Evolutionary conservation across 768 basidiomycete genomes (phyloP), one percentile per base, ranked within the genome.

Genomic region (Strobilomyces echinocephalus): DNA sequence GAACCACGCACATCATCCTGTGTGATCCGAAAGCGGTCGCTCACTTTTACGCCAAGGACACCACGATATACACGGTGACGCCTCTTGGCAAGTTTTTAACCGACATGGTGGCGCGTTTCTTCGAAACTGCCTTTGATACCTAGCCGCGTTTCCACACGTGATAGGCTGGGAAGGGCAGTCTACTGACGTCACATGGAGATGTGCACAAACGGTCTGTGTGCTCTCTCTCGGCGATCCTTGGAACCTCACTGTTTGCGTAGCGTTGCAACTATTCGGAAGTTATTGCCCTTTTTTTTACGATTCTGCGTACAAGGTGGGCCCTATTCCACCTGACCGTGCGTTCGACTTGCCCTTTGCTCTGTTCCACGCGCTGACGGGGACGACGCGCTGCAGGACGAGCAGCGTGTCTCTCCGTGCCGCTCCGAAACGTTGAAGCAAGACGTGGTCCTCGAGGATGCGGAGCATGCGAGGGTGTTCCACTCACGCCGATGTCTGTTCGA

Each of bases 401-500:
- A 87, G n/a, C n/a, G n/a, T n/a, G n/a, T n/a, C n/a, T n/a, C 79
- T n/a, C 95, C 93, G 12, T 98, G 97, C 72, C 83, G 91, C n/a
- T n/a, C n/a, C 21, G 97, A 99, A 72, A 92, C n/a, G n/a, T n/a
- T n/a, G n/a, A n/a, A n/a, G n/a, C n/a, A n/a, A n/a, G n/a, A n/a
- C n/a, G n/a, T n/a, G n/a, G 89, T 90, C 31, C 79, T 98, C n/a
- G 79, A 85, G 5, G 87, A 95, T 69, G 76, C 84, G 8, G 80
- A 84, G 20, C 80, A 84, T 49, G 89, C 97, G 1, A 80, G 83
- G 18, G 88, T 97, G 20, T n/a, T 97, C 97, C 76, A 97, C 65
- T 8, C n/a, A n/a, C n/a, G n/a, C n/a, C n/a, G n/a, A n/a, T n/a
- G n/a, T n/a, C n/a, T n/a, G n/a, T n/a, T n/a, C n/a, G n/a, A n/a